Evolutionary conservation across 208 protist genomes (phyloP), one percentile per base, ranked within the genome.

Genomic region (Leishmania turanica): DNA sequence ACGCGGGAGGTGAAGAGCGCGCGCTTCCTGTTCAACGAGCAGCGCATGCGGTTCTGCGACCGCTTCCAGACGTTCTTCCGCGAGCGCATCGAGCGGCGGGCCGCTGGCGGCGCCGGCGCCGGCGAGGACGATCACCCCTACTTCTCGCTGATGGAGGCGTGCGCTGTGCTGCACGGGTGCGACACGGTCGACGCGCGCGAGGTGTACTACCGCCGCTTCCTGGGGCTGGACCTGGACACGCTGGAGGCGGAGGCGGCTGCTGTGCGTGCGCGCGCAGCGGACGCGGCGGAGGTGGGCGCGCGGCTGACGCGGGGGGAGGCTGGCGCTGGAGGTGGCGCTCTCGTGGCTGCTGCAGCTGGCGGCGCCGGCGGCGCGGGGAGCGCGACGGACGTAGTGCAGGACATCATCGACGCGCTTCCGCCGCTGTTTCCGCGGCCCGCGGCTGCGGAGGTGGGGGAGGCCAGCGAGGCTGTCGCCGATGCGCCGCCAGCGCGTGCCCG

Each of bases 71-170:
- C n/a, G 27, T 96, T 94, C 70, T 93, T 97, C 76, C 88, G 88
- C 47, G 77, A 75, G 31, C 64, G 77, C 47, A 75, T 90, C 7
- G 84, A 88, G 70, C 79, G 81, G 5, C 40, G 77, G 69, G 65
- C 47, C 56, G 75, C 11, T 56, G 62, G 80, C 24, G 49, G 17
- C 31, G 84, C 49, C 21, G 86, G 80, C 24, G 54, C 40, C 40
- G 84, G 62, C 17, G 86, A 85, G 42, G 87, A 95, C 68, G 64
- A 40, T 11, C 91, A 95, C 66, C 79, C 86, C 68, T 90, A 94
- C 79, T 97, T 97, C 79, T 97, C 94, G 37, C 78, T 97, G 24
- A 96, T 96, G 94, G 92, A 97, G 86, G 94, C 92, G 53, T 96
- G 94, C 84, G 94, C 94, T 8, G 80, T 97, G 54, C 80, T 97